Conservation (phyloP, 1,139 yeast species). For the Lodderomyces margitis region DNA sequence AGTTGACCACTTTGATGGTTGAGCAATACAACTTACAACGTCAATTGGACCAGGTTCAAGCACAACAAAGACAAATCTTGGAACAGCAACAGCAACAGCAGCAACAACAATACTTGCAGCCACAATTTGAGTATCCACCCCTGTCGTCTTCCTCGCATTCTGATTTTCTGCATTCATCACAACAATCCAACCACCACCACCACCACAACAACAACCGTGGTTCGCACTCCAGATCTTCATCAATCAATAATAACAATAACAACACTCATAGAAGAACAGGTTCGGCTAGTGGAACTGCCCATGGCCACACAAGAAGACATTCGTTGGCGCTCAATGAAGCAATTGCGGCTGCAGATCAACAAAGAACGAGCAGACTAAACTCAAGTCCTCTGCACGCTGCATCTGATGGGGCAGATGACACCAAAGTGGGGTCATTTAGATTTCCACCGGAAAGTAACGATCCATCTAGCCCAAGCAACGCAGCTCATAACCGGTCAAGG, state of each 20-base stretch:
- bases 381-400: slow-evolving; percentile 30
- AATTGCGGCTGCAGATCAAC: slow-evolving; percentile 91
- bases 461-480: slow-evolving; percentile 20
- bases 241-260: slow-evolving; percentile 17
- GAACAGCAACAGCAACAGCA: slow-evolving; percentile 57
- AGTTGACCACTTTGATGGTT: slow-evolving; percentile 89
- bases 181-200: slow-evolving; percentile 19
- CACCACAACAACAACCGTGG: slow-evolving; percentile 20
- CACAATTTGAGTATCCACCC: slow-evolving; percentile 5
- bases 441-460: slow-evolving; percentile 27
- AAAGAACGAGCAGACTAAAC: slow-evolving; percentile 46
- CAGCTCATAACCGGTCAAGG: slow-evolving; percentile 31
- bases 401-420: slow-evolving; percentile 14
- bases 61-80: slow-evolving; percentile 84
- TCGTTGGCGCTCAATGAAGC: slow-evolving; percentile 92
- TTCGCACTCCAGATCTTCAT: slow-evolving; percentile 43
- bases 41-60: slow-evolving; percentile 86
- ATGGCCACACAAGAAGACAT: slow-evolving; percentile 87
- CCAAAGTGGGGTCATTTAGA: slow-evolving; percentile 28
- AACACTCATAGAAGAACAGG: slow-evolving; percentile 38
- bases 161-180: slow-evolving; percentile 3
- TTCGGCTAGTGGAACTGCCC: slow-evolving; percentile 19
- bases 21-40: slow-evolving; percentile 92
- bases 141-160: neutral
- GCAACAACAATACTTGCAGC: slow-evolving; percentile 16